A percentile compares a stretch with the other conserved stretches of the same genome.
Evolutionary conservation across 2,329 filamentous ascomycete genomes (phyloP).

Genomic region (Aspergillus tanneri): DNA sequence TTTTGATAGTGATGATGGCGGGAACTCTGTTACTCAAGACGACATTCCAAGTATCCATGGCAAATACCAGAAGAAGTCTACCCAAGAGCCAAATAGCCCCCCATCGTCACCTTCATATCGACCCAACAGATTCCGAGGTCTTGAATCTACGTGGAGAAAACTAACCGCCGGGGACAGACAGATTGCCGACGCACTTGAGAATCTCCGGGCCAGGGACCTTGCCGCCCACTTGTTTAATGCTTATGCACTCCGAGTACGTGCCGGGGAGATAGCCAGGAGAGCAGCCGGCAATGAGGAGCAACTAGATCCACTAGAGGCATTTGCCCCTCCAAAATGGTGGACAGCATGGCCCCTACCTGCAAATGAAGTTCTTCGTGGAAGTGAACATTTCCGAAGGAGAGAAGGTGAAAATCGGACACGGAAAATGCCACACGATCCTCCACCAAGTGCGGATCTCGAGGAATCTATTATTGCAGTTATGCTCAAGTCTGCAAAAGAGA

Average conservation of each 20-base stretch:
- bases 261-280: slow-evolving; percentile 16
- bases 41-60: neutral
- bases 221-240: slow-evolving; percentile 76
- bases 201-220: slow-evolving; percentile 65
- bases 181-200: slow-evolving; percentile 63
- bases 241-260: slow-evolving; percentile 62
- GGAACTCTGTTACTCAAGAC: slow-evolving; percentile 6
- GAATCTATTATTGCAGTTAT: slow-evolving; percentile 68
- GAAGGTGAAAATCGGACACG: slow-evolving; percentile 55
- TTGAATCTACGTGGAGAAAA: slow-evolving; percentile 70
- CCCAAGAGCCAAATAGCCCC: slow-evolving; percentile 3
- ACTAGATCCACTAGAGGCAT: slow-evolving; percentile 23
- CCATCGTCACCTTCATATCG: slow-evolving; percentile 38
- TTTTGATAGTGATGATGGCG: slow-evolving; percentile 17
- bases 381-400: slow-evolving; percentile 52
- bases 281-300: slow-evolving; percentile 7
- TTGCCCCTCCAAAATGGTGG: slow-evolving; percentile 62
- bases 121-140: slow-evolving; percentile 72
- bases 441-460: slow-evolving; percentile 63
- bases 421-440: slow-evolving; percentile 43
- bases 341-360: slow-evolving; percentile 79
- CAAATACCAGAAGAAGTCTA: neutral
- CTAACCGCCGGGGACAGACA: slow-evolving; percentile 85
- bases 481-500: slow-evolving; percentile 66
- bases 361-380: slow-evolving; percentile 59